phyloP scores from a whole-genome alignment of 352 stramenopile species.

The Elongisporangium prolatum region DNA sequence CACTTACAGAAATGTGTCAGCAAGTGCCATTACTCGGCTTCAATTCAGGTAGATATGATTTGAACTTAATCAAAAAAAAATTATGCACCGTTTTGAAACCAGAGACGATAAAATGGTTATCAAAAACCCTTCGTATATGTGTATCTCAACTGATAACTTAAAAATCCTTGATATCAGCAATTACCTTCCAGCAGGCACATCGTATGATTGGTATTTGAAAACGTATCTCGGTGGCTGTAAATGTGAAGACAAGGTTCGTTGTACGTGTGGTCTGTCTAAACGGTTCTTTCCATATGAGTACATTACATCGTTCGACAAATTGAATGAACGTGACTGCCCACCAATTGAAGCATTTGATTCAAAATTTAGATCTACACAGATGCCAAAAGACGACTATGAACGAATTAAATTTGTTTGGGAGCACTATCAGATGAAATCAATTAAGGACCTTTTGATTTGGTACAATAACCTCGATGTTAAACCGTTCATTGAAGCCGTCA shows the following conservation, averaged over 20 bases:
- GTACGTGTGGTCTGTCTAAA: slow-evolving; percentile 18
- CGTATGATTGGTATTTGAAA: slow-evolving; percentile 17
- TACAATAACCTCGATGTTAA: slow-evolving; percentile 33
- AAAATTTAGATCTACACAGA: slow-evolving; percentile 9
- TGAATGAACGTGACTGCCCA: slow-evolving; percentile 15
- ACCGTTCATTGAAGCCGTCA: slow-evolving; percentile 18
- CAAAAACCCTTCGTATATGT: slow-evolving; percentile 28
- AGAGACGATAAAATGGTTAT: slow-evolving; percentile 14
- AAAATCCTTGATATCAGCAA: slow-evolving; percentile 31
- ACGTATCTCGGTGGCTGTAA: slow-evolving; percentile 27
- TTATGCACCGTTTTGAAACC: slow-evolving; percentile 12
- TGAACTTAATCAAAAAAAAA: slow-evolving; percentile 30
- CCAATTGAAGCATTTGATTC: slow-evolving; percentile 20
- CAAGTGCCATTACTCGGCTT: slow-evolving; percentile 1
- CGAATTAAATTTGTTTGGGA: slow-evolving; percentile 22
- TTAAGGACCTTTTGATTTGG: slow-evolving; percentile 32
- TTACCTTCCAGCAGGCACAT: slow-evolving; percentile 25
- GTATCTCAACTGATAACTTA: slow-evolving; percentile 16
- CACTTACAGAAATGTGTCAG: not conserved
- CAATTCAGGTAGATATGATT: slow-evolving; percentile 15
- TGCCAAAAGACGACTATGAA: slow-evolving; percentile 21
- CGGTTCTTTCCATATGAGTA: slow-evolving; percentile 30
- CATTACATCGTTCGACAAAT: slow-evolving; percentile 23
- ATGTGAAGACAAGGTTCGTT: slow-evolving; percentile 26
- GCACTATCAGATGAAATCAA: slow-evolving; percentile 23